Evolutionary conservation across 768 basidiomycete genomes (phyloP).

Genomic region (Ephemerocybe angulata): DNA sequence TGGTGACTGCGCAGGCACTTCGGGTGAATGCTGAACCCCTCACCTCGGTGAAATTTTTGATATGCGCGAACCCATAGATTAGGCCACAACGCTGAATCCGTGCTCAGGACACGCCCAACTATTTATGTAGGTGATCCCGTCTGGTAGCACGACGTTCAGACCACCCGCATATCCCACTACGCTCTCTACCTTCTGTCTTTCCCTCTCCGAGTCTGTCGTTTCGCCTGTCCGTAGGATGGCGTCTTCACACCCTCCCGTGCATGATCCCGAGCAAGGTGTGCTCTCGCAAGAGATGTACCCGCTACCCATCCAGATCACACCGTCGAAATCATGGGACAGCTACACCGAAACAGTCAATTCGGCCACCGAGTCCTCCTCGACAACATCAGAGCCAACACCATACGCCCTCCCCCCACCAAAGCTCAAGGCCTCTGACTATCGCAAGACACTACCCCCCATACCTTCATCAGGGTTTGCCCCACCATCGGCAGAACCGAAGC

Average conservation of each 20-base stretch:
- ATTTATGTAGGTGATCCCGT: slow-evolving; percentile 21
- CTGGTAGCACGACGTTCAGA: slow-evolving; percentile 15
- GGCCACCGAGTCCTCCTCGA: slow-evolving; percentile 8
- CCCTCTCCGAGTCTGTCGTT: neutral
- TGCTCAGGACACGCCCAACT: slow-evolving; percentile 18
- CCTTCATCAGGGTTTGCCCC: neutral
- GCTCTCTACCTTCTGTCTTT: neutral
- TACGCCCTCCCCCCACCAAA: slow-evolving; percentile 1
- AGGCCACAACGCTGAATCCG: slow-evolving; percentile 21
- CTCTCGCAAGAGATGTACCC: slow-evolving; percentile 25
- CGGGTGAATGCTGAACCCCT: slow-evolving; percentile 29
- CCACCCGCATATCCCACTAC: slow-evolving; percentile 6
- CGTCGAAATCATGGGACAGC: slow-evolving; percentile 11
- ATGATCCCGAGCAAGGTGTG: slow-evolving; percentile 39
- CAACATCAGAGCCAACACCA: slow-evolving; percentile 7
- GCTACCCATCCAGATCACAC: slow-evolving; percentile 16
- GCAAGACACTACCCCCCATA: neutral
- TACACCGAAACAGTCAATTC: slow-evolving; percentile 8
- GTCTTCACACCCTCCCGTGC: slow-evolving; percentile 18
- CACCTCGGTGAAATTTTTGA: slow-evolving; percentile 39
- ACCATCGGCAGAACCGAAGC: neutral
- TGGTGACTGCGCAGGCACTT: slow-evolving; percentile 32
- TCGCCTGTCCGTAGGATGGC: slow-evolving; percentile 16
- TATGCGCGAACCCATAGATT: slow-evolving; percentile 28
- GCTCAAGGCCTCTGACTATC: neutral